Percentiles rank a stretch among this genome's conserved stretches.
Conservation (phyloP, 129 eudicot genomes). For the Flaveria ramosissima region DNA sequence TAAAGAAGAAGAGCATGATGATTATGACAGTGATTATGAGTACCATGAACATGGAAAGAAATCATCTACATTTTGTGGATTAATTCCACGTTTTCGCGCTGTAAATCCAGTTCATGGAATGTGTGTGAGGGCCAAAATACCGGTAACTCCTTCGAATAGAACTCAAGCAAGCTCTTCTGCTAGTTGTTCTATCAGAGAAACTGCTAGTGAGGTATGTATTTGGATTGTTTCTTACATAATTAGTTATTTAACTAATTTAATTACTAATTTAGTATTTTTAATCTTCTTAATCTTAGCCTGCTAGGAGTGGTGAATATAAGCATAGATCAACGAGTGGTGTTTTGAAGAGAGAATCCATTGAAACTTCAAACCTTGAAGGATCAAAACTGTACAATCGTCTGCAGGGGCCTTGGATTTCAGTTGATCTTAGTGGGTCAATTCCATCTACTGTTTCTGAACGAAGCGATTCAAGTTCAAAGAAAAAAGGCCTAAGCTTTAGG, state of each 20-base stretch:
- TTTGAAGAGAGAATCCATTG: conserved; percentile 25
- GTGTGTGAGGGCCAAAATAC: conserved; percentile 39
- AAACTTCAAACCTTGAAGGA: conserved; percentile 37
- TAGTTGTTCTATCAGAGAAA: conserved; percentile 44
- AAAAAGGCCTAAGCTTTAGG: conserved; percentile 36
- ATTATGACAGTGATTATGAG: conserved; percentile 31
- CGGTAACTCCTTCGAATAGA: conserved; percentile 44
- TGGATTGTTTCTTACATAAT: not conserved
- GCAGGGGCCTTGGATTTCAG: conserved; percentile 22
- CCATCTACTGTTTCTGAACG: conserved; percentile 13
- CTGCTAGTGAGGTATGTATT: conserved; percentile 48
- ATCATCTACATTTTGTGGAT: conserved; percentile 59
- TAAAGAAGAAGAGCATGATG: conserved; percentile 44
- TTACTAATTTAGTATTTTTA: conserved; percentile 4
- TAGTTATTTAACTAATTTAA: not conserved
- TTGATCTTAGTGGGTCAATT: conserved; percentile 9
- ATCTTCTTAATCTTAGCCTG: conserved; percentile 37
- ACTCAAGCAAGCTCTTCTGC: conserved; percentile 46
- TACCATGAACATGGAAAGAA: conserved; percentile 31
- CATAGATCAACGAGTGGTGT: conserved; percentile 36
- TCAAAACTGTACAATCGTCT: conserved; percentile 38
- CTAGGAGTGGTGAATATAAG: conserved; percentile 37
- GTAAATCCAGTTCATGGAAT: conserved; percentile 55
- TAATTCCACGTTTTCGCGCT: conserved; percentile 61
- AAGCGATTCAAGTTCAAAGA: conserved; percentile 10